Base-by-base conservation (phyloP, 352 stramenopile genomes). In the Phytophthora hibernalis region DNA sequence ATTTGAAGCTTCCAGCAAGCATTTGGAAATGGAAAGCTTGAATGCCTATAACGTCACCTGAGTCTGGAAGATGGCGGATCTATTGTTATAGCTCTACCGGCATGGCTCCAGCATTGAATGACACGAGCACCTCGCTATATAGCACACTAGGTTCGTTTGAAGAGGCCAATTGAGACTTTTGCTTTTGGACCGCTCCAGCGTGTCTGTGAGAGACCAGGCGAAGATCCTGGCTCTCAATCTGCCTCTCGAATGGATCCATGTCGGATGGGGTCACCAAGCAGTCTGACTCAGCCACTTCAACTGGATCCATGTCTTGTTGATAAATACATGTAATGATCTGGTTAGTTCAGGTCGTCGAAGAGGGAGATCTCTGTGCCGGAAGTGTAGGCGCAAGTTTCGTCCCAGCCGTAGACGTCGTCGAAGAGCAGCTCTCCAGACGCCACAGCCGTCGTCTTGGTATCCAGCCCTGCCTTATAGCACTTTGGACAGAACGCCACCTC, bases 381-480 rank as follows among this genome's bases (percentile, higher is more conserved):
- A 4, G 61, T 68, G 38, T 65, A 64, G 5, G 49, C 67, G 45
- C 61, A 71, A 1, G 30, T 16, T 40, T 75, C 61, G 55, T 56
- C 68, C 61, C 67, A 71, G 16, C 67, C 67, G 47, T 75, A 75
- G 12, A 72, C 49, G 44, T 68, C 68, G 53, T 68, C 62, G 40
- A 68, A 68, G 18, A 68, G 43, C 50, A 72, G 18, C 24, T 75
- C 68, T 9, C 65, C 55, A 11, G 55, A 61, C 9, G 57, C 61
- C 24, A 75, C 55, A 1, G 31, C 38, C 51, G 33, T n/a, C 9
- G 61, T 64, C 26, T 72, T 75, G 3, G 51, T 43, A 5, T 45
- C 22, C 2, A 75, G 50, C 16, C 57, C 62, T 28, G 63, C 30
- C 30, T 38, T 62, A 30, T 72, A 67, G 47, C 68, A 75, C 35